Evolutionary conservation across 306 rosid genomes (phyloP).

Genomic region (Oemleria cerasiformis): DNA sequence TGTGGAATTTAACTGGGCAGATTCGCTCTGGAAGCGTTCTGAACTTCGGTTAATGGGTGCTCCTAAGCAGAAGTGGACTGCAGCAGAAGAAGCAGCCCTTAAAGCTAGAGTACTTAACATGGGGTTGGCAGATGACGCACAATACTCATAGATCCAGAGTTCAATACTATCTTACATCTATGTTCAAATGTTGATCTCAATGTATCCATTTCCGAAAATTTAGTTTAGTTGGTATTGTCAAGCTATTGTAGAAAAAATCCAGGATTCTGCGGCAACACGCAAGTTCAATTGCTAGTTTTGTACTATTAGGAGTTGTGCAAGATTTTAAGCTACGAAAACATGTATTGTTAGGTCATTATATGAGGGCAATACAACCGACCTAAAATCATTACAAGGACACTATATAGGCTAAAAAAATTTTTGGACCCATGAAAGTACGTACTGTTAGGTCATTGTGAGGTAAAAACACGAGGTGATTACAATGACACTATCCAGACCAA

Average conservation of each 20-base stretch:
- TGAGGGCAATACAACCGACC: no score
- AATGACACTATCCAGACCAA: no score
- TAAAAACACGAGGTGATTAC: no score
- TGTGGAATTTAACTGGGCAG: slow-evolving; percentile 15
- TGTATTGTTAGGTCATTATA: no score
- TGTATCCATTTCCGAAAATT: slow-evolving; percentile 40
- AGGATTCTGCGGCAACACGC: no score
- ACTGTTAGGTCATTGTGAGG: no score
- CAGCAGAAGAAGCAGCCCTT: slow-evolving; percentile 94
- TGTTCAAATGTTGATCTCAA: slow-evolving; percentile 97
- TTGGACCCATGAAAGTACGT: no score
- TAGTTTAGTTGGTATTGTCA: slow-evolving; percentile 10
- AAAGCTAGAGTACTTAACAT: slow-evolving; percentile 91
- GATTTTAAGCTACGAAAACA: no score
- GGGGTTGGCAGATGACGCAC: slow-evolving; percentile 99
- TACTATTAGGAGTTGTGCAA: no score
- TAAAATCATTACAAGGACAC: no score
- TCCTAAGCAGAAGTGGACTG: slow-evolving; percentile 96
- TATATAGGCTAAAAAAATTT: no score
- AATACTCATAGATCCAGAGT: slow-evolving; percentile 82
- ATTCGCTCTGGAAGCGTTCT: slow-evolving; percentile 20
- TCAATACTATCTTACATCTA: slow-evolving; percentile 58
- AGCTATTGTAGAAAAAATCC: background rate
- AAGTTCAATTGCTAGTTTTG: no score
- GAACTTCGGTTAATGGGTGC: slow-evolving; percentile 77